These are phyloP conservation scores for Aspergillus awamori DNA, from an alignment of 2,329 filamentous ascomycete genomes.

Conservation along the genomic window DNA sequence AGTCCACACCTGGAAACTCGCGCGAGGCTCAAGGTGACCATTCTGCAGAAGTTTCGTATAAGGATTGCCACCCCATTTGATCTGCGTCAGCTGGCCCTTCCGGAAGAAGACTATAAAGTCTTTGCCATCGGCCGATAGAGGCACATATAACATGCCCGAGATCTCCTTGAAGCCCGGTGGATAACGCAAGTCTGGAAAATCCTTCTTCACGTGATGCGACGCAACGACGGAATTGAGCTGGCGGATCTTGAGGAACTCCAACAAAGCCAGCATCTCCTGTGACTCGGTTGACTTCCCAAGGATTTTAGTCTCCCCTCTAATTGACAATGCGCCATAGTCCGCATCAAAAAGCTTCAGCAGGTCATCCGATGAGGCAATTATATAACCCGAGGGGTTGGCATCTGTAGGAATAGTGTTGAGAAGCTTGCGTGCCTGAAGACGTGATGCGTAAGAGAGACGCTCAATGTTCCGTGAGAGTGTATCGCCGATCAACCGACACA, in stretches of 20 bases:
- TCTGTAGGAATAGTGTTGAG: conserved; percentile 85
- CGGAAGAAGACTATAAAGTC: conserved; percentile 94
- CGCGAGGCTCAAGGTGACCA: conserved; percentile 75
- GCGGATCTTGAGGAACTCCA: conserved; percentile 81
- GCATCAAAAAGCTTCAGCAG: conserved; percentile 81
- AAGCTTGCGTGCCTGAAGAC: conserved; percentile 80
- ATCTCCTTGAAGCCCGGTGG: conserved; percentile 76
- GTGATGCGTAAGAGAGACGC: conserved; percentile 79
- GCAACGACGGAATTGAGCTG: conserved; percentile 74
- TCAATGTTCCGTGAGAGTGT: conserved; percentile 86
- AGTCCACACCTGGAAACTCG: conserved; percentile 79
- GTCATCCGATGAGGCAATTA: conserved; percentile 86
- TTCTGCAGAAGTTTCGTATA: conserved; percentile 68
- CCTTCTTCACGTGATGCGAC: conserved; percentile 72
- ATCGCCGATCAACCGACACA: conserved; percentile 86
- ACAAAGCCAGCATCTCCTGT: conserved; percentile 79
- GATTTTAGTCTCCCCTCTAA: conserved; percentile 85
- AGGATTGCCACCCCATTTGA: conserved; percentile 72
- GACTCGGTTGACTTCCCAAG: conserved; percentile 73
- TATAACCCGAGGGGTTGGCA: conserved; percentile 83
- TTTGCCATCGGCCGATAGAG: conserved; percentile 70
- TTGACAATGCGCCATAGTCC: conserved; percentile 82
- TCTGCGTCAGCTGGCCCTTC: conserved; percentile 73
- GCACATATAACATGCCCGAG: conserved; percentile 79
- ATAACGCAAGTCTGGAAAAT: conserved; percentile 82